Percentiles rank a stretch among this genome's conserved stretches.
Evolutionary conservation across 164 flowering plant species (phyloP).

Genomic region (Aristolochia contorta): DNA sequence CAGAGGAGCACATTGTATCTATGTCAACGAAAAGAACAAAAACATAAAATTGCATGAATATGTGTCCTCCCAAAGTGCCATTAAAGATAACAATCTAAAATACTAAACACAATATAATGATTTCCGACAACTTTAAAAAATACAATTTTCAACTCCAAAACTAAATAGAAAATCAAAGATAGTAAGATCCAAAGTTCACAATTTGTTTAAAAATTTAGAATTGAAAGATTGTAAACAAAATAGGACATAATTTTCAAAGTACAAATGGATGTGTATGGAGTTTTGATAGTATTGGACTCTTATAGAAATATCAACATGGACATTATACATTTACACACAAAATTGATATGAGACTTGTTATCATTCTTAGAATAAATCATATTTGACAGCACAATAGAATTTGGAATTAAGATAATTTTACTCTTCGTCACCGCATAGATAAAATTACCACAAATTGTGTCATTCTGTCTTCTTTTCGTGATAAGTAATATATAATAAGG

Average conservation of each 20-base stretch:
- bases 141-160: too few relatives aligned
- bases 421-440: constrained; percentile 71
- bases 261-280: too few relatives aligned
- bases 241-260: too few relatives aligned
- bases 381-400: constrained; percentile 49
- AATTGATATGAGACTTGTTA: constrained; percentile 95
- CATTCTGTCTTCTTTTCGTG: constrained; percentile 88
- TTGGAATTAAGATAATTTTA: constrained; percentile 72
- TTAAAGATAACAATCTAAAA: too few relatives aligned
- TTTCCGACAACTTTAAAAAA: too few relatives aligned
- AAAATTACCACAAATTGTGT: constrained; percentile 75
- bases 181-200: too few relatives aligned
- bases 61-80: not conserved
- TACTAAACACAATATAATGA: too few relatives aligned
- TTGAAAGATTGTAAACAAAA: too few relatives aligned
- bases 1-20: constrained; percentile 99
- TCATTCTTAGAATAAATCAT: constrained; percentile 79
- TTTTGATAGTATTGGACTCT: constrained; percentile 21
- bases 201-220: too few relatives aligned
- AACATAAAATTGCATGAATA: constrained; percentile 18
- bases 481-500: constrained; percentile 93
- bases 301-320: constrained; percentile 24
- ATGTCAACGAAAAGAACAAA: constrained; percentile 26
- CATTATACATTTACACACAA: constrained; percentile 61
- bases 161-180: too few relatives aligned